Conservation (phyloP, 108 stramenopile species). For the Nitzschia sp. region DNA sequence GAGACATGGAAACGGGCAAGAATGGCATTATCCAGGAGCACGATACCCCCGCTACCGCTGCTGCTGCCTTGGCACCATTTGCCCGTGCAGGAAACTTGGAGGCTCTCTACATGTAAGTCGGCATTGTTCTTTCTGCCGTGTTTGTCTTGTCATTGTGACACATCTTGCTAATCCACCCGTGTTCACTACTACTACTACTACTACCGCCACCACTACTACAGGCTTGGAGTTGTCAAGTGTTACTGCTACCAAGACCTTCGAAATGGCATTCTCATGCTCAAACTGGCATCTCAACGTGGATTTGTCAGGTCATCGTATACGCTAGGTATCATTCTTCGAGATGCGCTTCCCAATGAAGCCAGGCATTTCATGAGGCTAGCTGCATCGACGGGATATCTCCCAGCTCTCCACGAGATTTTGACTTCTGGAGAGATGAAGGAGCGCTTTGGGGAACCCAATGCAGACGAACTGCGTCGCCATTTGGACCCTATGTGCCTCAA, state of each 20-base stretch:
- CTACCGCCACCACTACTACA: too few species aligned
- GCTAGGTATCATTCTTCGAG: constrained; percentile 75
- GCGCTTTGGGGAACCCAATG: constrained; percentile 70
- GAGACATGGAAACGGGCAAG: constrained; percentile 49
- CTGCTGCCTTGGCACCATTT: constrained; percentile 43
- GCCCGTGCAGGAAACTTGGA: constrained; percentile 71
- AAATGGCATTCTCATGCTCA: constrained; percentile 64
- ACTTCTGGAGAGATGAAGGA: constrained; percentile 67
- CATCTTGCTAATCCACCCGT: too few species aligned
- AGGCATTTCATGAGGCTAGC: constrained; percentile 56
- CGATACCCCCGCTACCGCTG: constrained; percentile 52
- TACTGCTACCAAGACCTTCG: constrained; percentile 77
- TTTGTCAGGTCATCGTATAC: constrained; percentile 69
- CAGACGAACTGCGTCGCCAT: constrained; percentile 53
- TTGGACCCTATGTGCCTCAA: constrained; percentile 75
- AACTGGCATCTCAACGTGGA: constrained; percentile 54
- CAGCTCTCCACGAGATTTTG: constrained; percentile 74
- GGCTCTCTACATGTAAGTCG: constrained; percentile 78
- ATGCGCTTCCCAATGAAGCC: constrained; percentile 59
- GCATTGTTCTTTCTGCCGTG: too few species aligned
- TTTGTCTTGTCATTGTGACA: too few species aligned
- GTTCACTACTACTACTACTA: too few species aligned
- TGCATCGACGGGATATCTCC: constrained; percentile 51
- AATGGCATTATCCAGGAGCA: constrained; percentile 47
- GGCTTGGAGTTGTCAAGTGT: constrained; percentile 76